Percentiles rank a stretch among this genome's conserved stretches.
phyloP scores from a whole-genome alignment of 331 rosid genomes.

The Acacia pycnantha region DNA sequence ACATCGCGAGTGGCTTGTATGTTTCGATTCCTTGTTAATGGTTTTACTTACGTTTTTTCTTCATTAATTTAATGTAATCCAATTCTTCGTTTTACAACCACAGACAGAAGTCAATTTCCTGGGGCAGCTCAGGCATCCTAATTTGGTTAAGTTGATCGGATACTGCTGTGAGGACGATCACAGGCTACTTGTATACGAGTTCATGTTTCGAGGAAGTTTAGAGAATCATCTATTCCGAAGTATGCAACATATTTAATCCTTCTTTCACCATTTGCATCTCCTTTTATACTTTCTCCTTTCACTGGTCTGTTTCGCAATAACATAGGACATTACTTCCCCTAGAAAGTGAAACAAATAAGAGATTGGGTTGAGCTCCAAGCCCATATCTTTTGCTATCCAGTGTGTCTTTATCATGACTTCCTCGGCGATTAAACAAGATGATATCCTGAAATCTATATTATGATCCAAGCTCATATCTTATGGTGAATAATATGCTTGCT shows the following conservation, averaged over 20 bases:
- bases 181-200: conserved; percentile 92
- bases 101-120: conserved; percentile 98
- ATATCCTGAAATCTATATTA: not conserved
- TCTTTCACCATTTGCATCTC: not conserved
- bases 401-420: not conserved
- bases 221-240: conserved; percentile 97
- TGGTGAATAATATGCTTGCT: not conserved
- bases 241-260: conserved; percentile 35
- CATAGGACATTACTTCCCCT: not conserved
- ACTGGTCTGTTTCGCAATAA: not conserved
- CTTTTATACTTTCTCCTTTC: not conserved
- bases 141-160: conserved; percentile 98
- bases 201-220: conserved; percentile 97
- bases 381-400: not conserved
- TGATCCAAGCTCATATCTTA: not conserved
- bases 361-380: not conserved
- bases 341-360: not conserved
- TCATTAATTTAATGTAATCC: not conserved
- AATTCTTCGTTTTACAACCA: not conserved
- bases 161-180: conserved; percentile 99
- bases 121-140: conserved; percentile 95
- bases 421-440: not conserved
- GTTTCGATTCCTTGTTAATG: not conserved
- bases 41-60: not conserved
- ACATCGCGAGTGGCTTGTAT: conserved; percentile 97